phyloP scores from a whole-genome alignment of 2,329 filamentous ascomycete species.

The Monilinia fructigena region DNA sequence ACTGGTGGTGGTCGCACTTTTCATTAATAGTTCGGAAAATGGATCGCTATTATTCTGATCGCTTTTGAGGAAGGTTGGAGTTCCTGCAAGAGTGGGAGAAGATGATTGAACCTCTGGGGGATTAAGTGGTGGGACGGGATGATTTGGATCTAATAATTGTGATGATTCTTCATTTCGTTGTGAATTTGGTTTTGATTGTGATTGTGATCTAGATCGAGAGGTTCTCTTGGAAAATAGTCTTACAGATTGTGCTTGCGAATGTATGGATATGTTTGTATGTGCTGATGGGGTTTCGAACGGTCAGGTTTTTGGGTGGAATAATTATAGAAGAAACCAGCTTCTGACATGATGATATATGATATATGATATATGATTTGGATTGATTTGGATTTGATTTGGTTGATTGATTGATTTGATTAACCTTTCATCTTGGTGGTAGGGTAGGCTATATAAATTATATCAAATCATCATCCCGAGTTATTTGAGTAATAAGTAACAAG shows the following conservation, averaged over 20 bases:
- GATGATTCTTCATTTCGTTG: conserved; percentile 12
- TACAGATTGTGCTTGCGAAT: conserved; percentile 31
- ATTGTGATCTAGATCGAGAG: conserved; percentile 24
- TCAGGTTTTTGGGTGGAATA: conserved; percentile 27
- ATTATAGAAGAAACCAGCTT: conserved; percentile 35
- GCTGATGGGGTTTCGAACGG: conserved; percentile 31
- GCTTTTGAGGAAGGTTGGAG: conserved; percentile 20
- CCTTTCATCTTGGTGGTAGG: too few species aligned
- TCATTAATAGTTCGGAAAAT: conserved; percentile 24
- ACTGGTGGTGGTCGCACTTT: neutral
- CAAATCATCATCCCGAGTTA: too few species aligned
- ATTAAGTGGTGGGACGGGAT: conserved; percentile 16
- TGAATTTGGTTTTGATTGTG: conserved; percentile 26
- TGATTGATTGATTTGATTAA: too few species aligned
- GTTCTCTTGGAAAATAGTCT: conserved; percentile 28
- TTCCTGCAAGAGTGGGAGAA: conserved; percentile 17
- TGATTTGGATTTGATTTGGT: too few species aligned
- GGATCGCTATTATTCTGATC: neutral
- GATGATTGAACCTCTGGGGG: neutral
- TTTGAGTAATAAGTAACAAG: too few species aligned
- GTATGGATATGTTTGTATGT: conserved; percentile 31
- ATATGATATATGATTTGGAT: too few species aligned
- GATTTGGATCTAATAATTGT: neutral
- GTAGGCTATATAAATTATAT: too few species aligned
- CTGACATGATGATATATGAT: conserved; percentile 28